Percentiles rank a stretch among this genome's conserved stretches.
Evolutionary conservation across 306 rosid genomes (phyloP).

Genomic region (Biancaea sappan): DNA sequence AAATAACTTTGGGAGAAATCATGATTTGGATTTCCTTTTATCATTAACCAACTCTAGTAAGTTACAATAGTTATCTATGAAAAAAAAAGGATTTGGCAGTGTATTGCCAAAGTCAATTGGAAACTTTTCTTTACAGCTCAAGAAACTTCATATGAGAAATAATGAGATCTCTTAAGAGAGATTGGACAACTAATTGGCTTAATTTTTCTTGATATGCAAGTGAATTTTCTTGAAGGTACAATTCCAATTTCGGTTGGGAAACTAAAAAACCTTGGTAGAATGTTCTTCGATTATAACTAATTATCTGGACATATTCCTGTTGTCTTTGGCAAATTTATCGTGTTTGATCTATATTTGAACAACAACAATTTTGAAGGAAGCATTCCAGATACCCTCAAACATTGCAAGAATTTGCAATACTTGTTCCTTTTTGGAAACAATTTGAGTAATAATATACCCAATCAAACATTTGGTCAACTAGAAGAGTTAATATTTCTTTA

Average conservation of each 20-base stretch:
- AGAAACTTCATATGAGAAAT: fast-evolving
- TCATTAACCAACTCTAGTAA: constrained; percentile 33
- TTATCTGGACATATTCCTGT: constrained; percentile 19
- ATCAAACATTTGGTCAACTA: neutral
- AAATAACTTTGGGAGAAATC: constrained; percentile 25
- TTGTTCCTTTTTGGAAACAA: neutral
- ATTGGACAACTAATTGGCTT: constrained; percentile 21
- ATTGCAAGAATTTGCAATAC: constrained; percentile 1
- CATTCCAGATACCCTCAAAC: neutral
- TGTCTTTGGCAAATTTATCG: constrained; percentile 23
- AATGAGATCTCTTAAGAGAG: constrained; percentile 29
- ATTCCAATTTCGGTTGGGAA: constrained; percentile 37
- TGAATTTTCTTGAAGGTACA: constrained; percentile 18
- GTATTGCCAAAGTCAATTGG: constrained; percentile 11
- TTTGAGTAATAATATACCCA: constrained; percentile 21
- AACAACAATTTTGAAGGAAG: neutral
- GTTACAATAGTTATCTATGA: neutral
- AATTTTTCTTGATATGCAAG: neutral
- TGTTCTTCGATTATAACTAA: neutral
- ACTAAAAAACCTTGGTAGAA: constrained; percentile 18
- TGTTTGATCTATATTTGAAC: neutral
- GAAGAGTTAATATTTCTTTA: neutral
- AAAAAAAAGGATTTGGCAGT: neutral
- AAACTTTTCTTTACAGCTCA: constrained; percentile 4
- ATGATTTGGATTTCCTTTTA: constrained; percentile 31